Conservation (phyloP, 75 land plant species). For the Selaginella moellendorffii region DNA sequence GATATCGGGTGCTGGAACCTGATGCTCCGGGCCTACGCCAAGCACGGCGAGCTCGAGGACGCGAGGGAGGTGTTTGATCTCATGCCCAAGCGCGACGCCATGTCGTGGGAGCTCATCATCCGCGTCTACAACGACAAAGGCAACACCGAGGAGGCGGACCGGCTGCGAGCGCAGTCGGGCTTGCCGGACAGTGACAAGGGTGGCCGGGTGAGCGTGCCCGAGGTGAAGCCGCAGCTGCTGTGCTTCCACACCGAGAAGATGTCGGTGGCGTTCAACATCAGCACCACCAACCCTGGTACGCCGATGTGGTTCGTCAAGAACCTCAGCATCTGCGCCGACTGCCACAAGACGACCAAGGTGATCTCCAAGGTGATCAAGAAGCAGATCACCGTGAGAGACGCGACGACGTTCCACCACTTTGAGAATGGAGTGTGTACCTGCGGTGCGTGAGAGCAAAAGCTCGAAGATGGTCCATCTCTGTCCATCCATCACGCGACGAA, state of each 20-base stretch:
- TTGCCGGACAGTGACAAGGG: not conserved
- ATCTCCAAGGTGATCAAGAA: conserved; percentile 12
- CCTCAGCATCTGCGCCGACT: conserved; percentile 13
- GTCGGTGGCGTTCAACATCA: conserved; percentile 10
- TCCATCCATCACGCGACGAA: too few relatives aligned
- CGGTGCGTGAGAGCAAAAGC: conserved; percentile 11
- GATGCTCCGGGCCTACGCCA: not conserved
- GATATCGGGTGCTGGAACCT: not conserved
- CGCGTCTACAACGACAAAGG: not conserved
- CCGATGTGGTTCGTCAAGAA: conserved; percentile 14
- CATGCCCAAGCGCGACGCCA: not conserved
- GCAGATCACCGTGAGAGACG: conserved; percentile 12
- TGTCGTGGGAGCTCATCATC: not conserved
- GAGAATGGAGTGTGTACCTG: conserved; percentile 14
- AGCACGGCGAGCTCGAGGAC: not conserved
- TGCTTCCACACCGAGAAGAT: conserved; percentile 13
- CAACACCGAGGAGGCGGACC: not conserved
- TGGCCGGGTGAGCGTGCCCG: not conserved
- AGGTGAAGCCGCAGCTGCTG: conserved; percentile 8
- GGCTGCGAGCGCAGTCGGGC: not conserved
- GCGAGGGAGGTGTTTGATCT: not conserved
- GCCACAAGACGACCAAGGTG: conserved; percentile 12
- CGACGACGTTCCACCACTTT: conserved; percentile 13
- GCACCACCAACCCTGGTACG: conserved; percentile 10
- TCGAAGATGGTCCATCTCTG: too few relatives aligned